Conservation (phyloP, 2,329 filamentous ascomycete species). For the Pestalotiopsis sp. region DNA sequence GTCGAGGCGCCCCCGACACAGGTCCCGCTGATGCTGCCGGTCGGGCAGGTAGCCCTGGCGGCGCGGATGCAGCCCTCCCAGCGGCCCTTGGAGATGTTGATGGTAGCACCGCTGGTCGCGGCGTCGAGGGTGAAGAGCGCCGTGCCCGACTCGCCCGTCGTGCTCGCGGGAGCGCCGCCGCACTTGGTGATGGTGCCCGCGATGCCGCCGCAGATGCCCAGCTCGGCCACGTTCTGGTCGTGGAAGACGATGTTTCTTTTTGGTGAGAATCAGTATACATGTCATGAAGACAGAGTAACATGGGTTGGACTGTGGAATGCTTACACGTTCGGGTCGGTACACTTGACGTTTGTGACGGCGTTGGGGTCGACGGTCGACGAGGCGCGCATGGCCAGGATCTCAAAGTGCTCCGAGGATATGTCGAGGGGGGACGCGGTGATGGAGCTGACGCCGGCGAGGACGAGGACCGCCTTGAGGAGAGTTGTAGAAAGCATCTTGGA, state of each 20-base stretch:
- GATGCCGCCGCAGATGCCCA: conserved; percentile 55
- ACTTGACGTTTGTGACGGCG: conserved; percentile 42
- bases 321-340: conserved; percentile 44
- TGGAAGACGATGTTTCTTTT: conserved; percentile 48
- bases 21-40: conserved; percentile 47
- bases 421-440: conserved; percentile 35
- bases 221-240: conserved; percentile 50
- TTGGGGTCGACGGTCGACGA: conserved; percentile 40
- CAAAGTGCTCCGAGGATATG: conserved; percentile 44
- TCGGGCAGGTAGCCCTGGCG: conserved; percentile 52
- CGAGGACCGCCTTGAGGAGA: conserved; percentile 33
- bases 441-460: conserved; percentile 32
- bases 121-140: conserved; percentile 50
- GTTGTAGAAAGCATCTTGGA: conserved; percentile 35
- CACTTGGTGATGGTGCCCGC: conserved; percentile 48
- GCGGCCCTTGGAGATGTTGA: conserved; percentile 54
- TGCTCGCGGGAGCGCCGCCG: conserved; percentile 44
- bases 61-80: conserved; percentile 59
- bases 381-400: conserved; percentile 45
- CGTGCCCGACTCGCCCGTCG: conserved; percentile 47
- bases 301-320: conserved; percentile 18
- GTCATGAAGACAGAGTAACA: background rate
- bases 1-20: conserved; percentile 50
- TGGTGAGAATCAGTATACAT: background rate
- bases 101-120: conserved; percentile 44